Evolutionary conservation across 148 eudicot genomes (phyloP).

Genomic region (Cornus controversa): DNA sequence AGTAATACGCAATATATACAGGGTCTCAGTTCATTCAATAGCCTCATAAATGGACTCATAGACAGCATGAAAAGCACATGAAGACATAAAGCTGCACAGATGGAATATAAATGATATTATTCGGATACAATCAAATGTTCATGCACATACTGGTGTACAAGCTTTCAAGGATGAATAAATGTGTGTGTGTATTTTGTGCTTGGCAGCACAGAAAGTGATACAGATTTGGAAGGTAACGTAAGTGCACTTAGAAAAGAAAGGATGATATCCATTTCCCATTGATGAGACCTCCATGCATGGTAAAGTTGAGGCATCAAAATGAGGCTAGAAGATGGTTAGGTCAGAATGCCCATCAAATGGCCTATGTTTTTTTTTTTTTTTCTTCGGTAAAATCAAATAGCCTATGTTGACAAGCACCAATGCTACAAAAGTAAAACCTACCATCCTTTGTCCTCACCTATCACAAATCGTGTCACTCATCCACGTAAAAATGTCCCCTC

Average conservation of each 20-base stretch:
- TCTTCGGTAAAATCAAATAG: too few species aligned
- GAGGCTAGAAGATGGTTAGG: neutral
- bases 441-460: neutral
- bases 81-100: neutral
- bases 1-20: too few species aligned
- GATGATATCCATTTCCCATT: neutral
- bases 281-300: slow-evolving; percentile 9
- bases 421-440: neutral
- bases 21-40: neutral
- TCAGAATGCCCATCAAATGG: slow-evolving; percentile 8
- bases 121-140: too few species aligned
- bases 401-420: slow-evolving; percentile 10
- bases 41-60: neutral
- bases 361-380: too few species aligned
- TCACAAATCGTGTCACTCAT: neutral
- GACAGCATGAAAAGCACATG: neutral
- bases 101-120: too few species aligned
- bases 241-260: neutral
- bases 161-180: neutral
- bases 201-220: neutral
- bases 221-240: neutral
- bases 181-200: neutral
- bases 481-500: neutral
- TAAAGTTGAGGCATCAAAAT: slow-evolving; percentile 9
- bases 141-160: too few species aligned